These are phyloP conservation scores for Cystofilobasidium capitatum DNA, from an alignment of 768 basidiomycete species.

Conservation along the genomic window DNA sequence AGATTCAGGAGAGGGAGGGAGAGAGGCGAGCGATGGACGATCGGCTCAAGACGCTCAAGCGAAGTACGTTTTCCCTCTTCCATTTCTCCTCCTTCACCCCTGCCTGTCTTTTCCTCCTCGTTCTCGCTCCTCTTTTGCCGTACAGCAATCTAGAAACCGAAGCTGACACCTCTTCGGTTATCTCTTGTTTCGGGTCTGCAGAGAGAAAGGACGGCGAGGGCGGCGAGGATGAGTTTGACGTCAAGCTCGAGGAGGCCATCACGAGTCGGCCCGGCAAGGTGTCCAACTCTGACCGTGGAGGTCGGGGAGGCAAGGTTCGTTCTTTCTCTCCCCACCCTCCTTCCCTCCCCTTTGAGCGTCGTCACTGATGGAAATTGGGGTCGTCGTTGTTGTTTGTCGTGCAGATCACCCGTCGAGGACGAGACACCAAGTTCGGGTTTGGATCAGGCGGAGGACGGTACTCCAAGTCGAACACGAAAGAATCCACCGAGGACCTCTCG, in stretches of 20 bases:
- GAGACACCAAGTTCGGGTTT: slow-evolving; percentile 75
- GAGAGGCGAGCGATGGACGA: slow-evolving; percentile 89
- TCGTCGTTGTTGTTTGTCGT: slow-evolving; percentile 34
- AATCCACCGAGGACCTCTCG: slow-evolving; percentile 60
- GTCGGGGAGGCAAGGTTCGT: slow-evolving; percentile 34
- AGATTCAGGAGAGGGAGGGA: slow-evolving; percentile 76
- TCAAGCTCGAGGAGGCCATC: slow-evolving; percentile 83
- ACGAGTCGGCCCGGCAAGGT: slow-evolving; percentile 29
- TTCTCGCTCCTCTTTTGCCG: not conserved
- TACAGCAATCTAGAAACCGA: not conserved
- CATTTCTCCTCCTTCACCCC: not conserved
- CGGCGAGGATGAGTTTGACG: slow-evolving; percentile 67
- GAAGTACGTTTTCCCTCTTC: slow-evolving; percentile 52
- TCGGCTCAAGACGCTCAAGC: slow-evolving; percentile 71
- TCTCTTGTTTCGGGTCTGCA: slow-evolving; percentile 38
- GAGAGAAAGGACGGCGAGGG: slow-evolving; percentile 78
- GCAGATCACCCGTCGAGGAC: slow-evolving; percentile 51
- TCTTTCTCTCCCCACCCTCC: slow-evolving; percentile 47
- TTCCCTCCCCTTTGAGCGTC: slow-evolving; percentile 47
- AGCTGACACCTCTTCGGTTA: slow-evolving; percentile 4
- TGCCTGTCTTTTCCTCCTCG: slow-evolving; percentile 2
- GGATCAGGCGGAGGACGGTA: slow-evolving; percentile 55
- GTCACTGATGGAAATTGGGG: too few relatives aligned
- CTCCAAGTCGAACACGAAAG: slow-evolving; percentile 70
- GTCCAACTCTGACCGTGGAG: slow-evolving; percentile 28